Percentiles rank a stretch among this genome's conserved stretches.
Evolutionary conservation across 768 basidiomycete genomes (phyloP).

Genomic region (Leccinum barrowsii): DNA sequence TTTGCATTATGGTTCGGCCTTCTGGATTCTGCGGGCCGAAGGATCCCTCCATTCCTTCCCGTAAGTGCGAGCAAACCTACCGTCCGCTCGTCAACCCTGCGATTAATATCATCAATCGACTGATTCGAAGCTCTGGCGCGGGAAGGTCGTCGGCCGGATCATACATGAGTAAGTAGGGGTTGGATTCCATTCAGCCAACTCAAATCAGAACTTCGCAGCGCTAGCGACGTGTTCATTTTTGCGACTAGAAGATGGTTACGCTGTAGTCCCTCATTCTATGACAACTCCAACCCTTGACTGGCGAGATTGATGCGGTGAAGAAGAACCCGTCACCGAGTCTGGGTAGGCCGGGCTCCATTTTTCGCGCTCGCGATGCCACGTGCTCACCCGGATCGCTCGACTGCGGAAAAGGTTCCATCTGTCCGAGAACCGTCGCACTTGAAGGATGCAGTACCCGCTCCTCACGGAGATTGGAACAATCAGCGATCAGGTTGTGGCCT

Average conservation of each 20-base stretch:
- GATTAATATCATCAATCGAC: neutral
- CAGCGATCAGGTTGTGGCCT: neutral
- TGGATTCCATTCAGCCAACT: neutral
- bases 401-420: slow-evolving; percentile 8
- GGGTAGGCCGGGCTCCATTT: slow-evolving; percentile 11
- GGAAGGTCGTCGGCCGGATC: slow-evolving; percentile 22
- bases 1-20: neutral
- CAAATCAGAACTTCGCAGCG: slow-evolving; percentile 2
- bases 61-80: slow-evolving; percentile 8
- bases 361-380: neutral
- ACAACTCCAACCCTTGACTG: neutral
- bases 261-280: slow-evolving; percentile 10
- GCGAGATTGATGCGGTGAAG: slow-evolving; percentile 1
- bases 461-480: slow-evolving; percentile 5
- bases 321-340: neutral
- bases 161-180: neutral
- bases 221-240: neutral
- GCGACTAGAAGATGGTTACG: slow-evolving; percentile 6
- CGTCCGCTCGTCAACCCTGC: neutral
- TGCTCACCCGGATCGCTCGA: neutral
- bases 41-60: slow-evolving; percentile 13
- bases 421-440: neutral
- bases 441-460: slow-evolving; percentile 2
- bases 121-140: neutral
- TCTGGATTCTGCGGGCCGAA: slow-evolving; percentile 4